Evolutionary conservation across 1,284 basidiomycete genomes (phyloP).

Genomic region (Pyrrhoderma lamaoense): DNA sequence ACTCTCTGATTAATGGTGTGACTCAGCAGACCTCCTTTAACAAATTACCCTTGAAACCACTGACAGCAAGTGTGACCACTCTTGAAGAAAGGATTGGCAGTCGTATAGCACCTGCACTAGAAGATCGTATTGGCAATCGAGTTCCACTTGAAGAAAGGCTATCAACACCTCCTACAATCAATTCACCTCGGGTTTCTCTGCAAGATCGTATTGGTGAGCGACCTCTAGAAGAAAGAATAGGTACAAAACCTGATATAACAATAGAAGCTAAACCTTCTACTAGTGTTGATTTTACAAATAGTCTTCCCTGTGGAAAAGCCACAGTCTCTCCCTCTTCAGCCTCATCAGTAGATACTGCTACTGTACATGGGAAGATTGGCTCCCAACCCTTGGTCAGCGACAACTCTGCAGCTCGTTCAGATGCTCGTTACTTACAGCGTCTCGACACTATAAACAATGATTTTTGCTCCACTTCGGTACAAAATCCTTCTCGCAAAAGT

Average conservation of each 20-base stretch:
- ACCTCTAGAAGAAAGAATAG: constrained; percentile 10
- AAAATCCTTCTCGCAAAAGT: no score
- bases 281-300: no score
- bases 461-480: no score
- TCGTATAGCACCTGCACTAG: not conserved
- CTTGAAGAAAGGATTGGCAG: constrained; percentile 13
- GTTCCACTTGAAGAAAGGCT: constrained; percentile 17
- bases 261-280: no score
- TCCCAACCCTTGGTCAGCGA: no score
- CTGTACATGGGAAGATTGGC: no score
- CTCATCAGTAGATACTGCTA: no score
- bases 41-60: no score
- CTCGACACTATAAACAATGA: no score
- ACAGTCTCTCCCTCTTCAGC: no score
- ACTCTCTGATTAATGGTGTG: not conserved
- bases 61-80: not conserved
- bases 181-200: constrained; percentile 1
- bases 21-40: not conserved
- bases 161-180: constrained; percentile 6
- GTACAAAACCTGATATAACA: not conserved
- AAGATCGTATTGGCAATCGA: constrained; percentile 11
- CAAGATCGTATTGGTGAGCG: constrained; percentile 14
- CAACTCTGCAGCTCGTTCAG: not conserved
- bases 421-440: not conserved
- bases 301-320: no score